Evolutionary conservation across 2,329 filamentous ascomycete genomes (phyloP), one percentile per base, ranked within the genome.

Genomic region (Lecanoromycetidae sp.): DNA sequence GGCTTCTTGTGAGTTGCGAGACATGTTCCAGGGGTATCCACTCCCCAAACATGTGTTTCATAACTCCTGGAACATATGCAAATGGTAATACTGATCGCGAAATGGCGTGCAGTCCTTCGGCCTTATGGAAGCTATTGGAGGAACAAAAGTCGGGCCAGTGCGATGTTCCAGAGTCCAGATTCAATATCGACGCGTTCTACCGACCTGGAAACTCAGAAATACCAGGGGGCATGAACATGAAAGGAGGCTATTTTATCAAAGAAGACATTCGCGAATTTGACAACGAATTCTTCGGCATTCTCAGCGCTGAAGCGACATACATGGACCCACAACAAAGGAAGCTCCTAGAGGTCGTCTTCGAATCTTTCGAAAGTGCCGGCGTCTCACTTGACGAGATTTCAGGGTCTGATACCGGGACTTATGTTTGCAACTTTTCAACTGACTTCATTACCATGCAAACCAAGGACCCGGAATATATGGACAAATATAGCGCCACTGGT

Each of bases 281-380:
- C 19, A 38, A 47, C n/a, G 15, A 20, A 10, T 55, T 57, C 27
- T 57, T 56, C 35, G 27, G 33, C 13, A 50, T 56, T 8, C 44
- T 23, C 4, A 23, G 43, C 4, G 10, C 37, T 4, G 55, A 58
- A 38, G 54, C 51, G 12, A 34, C 37, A 15, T 48, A 19, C 13
- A 54, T 58, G 41, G 57, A 58, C 47, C 55, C 57, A 22, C 53
- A 57, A 43, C 54, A 58, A 33, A 40, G 57, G 26, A 46, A 47
- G 20, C 37, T 55, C 8, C 46, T 58, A 19, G 52, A 58, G 42
- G 46, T 50, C 4, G 49, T 46, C 1, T 34, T 27, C 22, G 35
- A 50, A 26, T 39, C 13, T 17, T 29, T 48, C 25, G 36, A 50
- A 36, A 41, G 26, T 23, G 48, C 36, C 13, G 48, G 48, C 10